Base-by-base conservation (phyloP, 768 basidiomycete species). In the Piloderma croceum region DNA sequence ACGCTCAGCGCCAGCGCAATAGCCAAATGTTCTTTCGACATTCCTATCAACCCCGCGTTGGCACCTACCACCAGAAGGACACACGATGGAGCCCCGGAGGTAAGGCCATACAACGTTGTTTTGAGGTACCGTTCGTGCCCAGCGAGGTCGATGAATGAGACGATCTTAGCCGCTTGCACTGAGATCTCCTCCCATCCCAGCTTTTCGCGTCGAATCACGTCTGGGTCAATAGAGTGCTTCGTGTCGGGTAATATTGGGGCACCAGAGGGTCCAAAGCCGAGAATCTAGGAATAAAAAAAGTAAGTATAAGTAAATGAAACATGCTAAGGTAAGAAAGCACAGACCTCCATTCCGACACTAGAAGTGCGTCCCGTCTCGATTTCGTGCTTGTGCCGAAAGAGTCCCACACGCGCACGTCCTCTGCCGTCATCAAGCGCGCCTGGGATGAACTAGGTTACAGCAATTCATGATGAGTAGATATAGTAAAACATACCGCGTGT, bases 361-460 rank as follows among this genome's bases (percentile, higher is more conserved):
- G 88, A 91, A 1, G 96, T 99, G 37, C 96, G 70, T 5, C 94
- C 94, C 15, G 86, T 91, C 65, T 98, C 96, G 39, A 97, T 71
- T 62, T 99, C 96, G 55, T 99, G 96, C 59, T 97, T 96, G 59
- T 99, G 96, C 40, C 94, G 73, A 62, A 98, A 98, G 6, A 99
- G 67, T 3, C 83, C 81, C 4, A 97, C 85, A 38, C 94, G 85
- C 1, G 86, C 85, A 36, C 77, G 75, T 1, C 84, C 86, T 59
- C 84, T 68, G 20, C 88, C 87, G 53, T 91, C 89, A 51, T 91
- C 89, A 38, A 90, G 65, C 15, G 74, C 73, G 38, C 85, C 83
- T 88, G 39, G 23, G 4, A 29, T 29, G 15, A 29, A 9, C 9
- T 9, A 15, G 9, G 9, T 9, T 9, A 9, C 27, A 15, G 10